Percentiles rank a stretch among this genome's conserved stretches.
Conservation (phyloP, 441 rosid species). For the Capsella rubella region DNA sequence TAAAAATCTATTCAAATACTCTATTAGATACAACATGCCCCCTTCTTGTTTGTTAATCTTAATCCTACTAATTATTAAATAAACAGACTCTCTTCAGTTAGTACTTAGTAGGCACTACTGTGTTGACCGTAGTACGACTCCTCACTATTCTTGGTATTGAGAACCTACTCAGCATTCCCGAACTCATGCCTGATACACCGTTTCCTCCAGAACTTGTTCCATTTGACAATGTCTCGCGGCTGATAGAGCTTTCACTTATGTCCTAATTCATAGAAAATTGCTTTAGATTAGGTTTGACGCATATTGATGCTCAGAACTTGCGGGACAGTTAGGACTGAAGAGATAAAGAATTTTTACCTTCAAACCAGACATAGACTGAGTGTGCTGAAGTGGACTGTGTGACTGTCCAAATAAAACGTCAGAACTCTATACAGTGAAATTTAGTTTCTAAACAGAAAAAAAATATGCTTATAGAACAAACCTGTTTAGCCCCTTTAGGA, state of each 20-base stretch:
- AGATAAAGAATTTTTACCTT: slow-evolving; percentile 10
- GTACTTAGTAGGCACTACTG: neutral
- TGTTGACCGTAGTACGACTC: slow-evolving; percentile 54
- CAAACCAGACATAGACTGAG: slow-evolving; percentile 44
- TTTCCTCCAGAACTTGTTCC: slow-evolving; percentile 32
- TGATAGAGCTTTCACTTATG: slow-evolving; percentile 47
- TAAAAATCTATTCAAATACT: slow-evolving; percentile 15
- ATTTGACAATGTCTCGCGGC: slow-evolving; percentile 38
- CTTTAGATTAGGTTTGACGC: slow-evolving; percentile 6
- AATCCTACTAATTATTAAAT: neutral
- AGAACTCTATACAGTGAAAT: neutral
- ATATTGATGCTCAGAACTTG: slow-evolving; percentile 3
- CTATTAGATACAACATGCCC: neutral
- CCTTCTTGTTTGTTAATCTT: slow-evolving; percentile 17
- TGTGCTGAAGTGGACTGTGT: slow-evolving; percentile 40
- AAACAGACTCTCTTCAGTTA: slow-evolving; percentile 1
- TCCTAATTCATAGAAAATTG: slow-evolving; percentile 42
- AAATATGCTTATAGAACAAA: slow-evolving; percentile 22
- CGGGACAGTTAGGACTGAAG: neutral
- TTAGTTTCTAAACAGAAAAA: neutral
- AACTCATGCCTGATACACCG: slow-evolving; percentile 40
- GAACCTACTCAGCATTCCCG: slow-evolving; percentile 39
- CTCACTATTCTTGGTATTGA: slow-evolving; percentile 54
- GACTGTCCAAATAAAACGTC: slow-evolving; percentile 46
- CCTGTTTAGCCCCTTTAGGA: slow-evolving; percentile 63